Evolutionary conservation across 441 rosid genomes (phyloP).

Genomic region (Capsella rubella): DNA sequence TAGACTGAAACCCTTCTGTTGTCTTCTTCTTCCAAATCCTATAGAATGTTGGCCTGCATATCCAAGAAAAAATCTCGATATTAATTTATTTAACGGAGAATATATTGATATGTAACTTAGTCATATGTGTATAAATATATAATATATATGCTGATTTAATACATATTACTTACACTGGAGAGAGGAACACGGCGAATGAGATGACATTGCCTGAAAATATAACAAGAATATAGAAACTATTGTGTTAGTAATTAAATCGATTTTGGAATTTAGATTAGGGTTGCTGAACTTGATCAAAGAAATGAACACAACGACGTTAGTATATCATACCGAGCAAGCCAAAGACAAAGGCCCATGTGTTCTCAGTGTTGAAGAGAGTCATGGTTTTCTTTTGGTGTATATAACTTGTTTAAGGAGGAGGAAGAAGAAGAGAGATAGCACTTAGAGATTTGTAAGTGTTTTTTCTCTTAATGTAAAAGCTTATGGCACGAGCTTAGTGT

Average conservation of each 20-base stretch:
- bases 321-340: constrained; percentile 45
- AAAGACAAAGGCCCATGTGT: constrained; percentile 47
- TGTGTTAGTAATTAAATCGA: constrained; percentile 7
- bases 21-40: constrained; percentile 51
- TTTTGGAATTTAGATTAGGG: neutral
- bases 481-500: constrained; percentile 43
- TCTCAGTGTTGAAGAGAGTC: constrained; percentile 45
- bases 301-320: constrained; percentile 17
- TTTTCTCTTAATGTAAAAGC: constrained; percentile 36
- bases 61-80: neutral
- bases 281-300: constrained; percentile 11
- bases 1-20: constrained; percentile 52
- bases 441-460: constrained; percentile 31
- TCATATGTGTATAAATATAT: neutral
- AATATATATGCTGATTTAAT: neutral
- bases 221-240: constrained; percentile 10
- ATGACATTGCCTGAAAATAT: constrained; percentile 70
- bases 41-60: constrained; percentile 49
- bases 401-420: constrained; percentile 17
- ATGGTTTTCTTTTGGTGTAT: constrained; percentile 14
- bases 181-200: constrained; percentile 75
- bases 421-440: constrained; percentile 29
- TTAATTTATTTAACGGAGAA: neutral
- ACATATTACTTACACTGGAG: constrained; percentile 75
- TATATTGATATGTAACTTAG: neutral